Conservation (phyloP, 2,329 filamentous ascomycete species). For the Orbilia blumenaviensis region DNA sequence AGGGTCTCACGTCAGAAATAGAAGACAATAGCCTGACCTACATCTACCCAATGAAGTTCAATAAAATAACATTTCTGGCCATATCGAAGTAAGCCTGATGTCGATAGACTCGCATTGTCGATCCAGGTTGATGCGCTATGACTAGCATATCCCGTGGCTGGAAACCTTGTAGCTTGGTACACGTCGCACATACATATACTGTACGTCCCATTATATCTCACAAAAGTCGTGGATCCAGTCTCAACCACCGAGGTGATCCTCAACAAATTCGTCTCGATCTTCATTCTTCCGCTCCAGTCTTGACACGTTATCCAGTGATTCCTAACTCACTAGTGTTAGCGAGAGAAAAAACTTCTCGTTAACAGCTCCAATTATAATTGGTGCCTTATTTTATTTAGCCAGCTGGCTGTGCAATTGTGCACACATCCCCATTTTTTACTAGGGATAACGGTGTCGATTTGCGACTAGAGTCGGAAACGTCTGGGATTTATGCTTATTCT, state of each 20-base stretch:
- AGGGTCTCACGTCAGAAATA: constrained; percentile 11
- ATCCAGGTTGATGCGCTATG: neutral
- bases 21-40: constrained; percentile 6
- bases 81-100: neutral
- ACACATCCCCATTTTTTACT: neutral
- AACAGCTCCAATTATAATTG: constrained; percentile 16
- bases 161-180: constrained; percentile 17
- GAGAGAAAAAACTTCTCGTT: neutral
- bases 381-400: constrained; percentile 12
- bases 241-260: constrained; percentile 9
- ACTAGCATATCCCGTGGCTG: constrained; percentile 9
- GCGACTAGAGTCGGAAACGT: neutral
- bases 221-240: constrained; percentile 4
- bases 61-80: neutral
- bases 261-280: constrained; percentile 2
- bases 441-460: constrained; percentile 6
- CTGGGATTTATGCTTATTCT: constrained; percentile 3
- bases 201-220: neutral
- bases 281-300: constrained; percentile 11
- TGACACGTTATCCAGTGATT: constrained; percentile 15
- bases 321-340: neutral
- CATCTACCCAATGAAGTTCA: neutral
- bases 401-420: neutral
- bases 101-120: constrained; percentile 18
- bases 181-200: constrained; percentile 14